phyloP scores from a whole-genome alignment of 23 red algal species.

The Pyropia haitanensis region DNA sequence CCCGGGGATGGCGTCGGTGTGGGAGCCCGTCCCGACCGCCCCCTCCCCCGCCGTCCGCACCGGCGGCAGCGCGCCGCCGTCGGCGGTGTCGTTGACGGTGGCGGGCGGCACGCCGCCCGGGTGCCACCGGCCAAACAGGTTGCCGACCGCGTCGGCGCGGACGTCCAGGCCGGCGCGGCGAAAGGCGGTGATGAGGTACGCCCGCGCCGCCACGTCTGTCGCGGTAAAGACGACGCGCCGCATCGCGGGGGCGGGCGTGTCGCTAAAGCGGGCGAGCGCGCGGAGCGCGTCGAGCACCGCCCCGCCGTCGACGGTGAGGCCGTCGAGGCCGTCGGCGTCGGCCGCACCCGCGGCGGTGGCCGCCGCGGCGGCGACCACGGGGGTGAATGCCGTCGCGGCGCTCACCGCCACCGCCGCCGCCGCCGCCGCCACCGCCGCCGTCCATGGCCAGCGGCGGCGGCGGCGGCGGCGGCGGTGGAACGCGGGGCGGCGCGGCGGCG shows the following conservation, averaged over 20 bases:
- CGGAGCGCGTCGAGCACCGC: slow-evolving; percentile 13
- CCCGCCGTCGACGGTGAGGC: no score
- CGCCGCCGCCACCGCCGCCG: no score
- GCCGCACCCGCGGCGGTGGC: no score
- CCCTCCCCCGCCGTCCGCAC: slow-evolving; percentile 4
- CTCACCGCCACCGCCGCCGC: no score
- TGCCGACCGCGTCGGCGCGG: slow-evolving; percentile 45
- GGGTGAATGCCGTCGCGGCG: no score
- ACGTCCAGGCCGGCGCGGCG: slow-evolving; percentile 20
- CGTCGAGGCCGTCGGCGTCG: no score
- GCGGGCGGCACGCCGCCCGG: no score
- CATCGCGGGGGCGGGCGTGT: slow-evolving; percentile 40
- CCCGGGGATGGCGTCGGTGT: slow-evolving; percentile 54
- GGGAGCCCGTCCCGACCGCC: slow-evolving; percentile 48
- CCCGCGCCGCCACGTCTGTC: slow-evolving; percentile 43
- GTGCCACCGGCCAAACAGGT: slow-evolving; percentile 41
- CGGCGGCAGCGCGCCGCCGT: background rate
- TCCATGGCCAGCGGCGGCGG: no score
- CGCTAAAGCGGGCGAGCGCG: slow-evolving; percentile 24
- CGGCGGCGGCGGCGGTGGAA: no score
- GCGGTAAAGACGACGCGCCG: slow-evolving; percentile 43
- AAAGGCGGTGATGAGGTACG: slow-evolving; percentile 25
- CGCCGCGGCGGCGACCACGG: no score
- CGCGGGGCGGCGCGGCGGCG: no score
- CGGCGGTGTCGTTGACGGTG: no score